These are phyloP conservation scores for Lotmaria passim DNA, from an alignment of 208 protist species.

Conservation along the genomic window DNA sequence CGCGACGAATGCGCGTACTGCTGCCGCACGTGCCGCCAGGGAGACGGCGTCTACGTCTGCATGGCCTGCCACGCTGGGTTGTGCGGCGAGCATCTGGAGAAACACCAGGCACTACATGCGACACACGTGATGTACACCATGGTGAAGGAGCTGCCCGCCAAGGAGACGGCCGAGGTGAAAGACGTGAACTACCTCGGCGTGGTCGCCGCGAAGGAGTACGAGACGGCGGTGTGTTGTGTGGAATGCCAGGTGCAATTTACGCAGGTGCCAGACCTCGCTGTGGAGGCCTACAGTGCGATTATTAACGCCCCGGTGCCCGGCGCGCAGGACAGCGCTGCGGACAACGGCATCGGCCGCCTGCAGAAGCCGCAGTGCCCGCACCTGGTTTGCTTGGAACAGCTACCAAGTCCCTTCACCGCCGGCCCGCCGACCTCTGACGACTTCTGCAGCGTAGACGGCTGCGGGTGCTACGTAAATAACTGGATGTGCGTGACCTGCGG, in stretches of 20 bases:
- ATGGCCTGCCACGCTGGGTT: conserved; percentile 82
- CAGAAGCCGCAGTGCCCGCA: conserved; percentile 75
- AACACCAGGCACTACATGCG: conserved; percentile 56
- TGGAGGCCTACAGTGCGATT: conserved; percentile 61
- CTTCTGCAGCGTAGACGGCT: conserved; percentile 61
- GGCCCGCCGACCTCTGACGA: conserved; percentile 48
- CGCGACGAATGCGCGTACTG: conserved; percentile 92
- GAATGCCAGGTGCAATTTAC: conserved; percentile 52
- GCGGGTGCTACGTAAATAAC: conserved; percentile 92
- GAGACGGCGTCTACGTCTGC: conserved; percentile 79
- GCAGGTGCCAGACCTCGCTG: conserved; percentile 50
- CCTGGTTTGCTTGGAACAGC: conserved; percentile 81
- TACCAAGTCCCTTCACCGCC: conserved; percentile 56
- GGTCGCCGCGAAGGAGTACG: conserved; percentile 67
- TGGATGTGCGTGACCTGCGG: conserved; percentile 97
- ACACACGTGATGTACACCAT: conserved; percentile 77
- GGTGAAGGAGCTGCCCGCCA: conserved; percentile 67
- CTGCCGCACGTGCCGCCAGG: conserved; percentile 65
- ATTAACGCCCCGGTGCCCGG: conserved; percentile 65
- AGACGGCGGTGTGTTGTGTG: conserved; percentile 68
- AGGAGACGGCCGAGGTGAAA: conserved; percentile 41
- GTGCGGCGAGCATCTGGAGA: conserved; percentile 74
- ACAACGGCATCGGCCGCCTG: conserved; percentile 25
- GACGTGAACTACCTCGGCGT: conserved; percentile 78
- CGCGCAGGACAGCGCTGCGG: conserved; percentile 42